Evolutionary conservation across 306 rosid genomes (phyloP).

Genomic region (Biancaea sappan): DNA sequence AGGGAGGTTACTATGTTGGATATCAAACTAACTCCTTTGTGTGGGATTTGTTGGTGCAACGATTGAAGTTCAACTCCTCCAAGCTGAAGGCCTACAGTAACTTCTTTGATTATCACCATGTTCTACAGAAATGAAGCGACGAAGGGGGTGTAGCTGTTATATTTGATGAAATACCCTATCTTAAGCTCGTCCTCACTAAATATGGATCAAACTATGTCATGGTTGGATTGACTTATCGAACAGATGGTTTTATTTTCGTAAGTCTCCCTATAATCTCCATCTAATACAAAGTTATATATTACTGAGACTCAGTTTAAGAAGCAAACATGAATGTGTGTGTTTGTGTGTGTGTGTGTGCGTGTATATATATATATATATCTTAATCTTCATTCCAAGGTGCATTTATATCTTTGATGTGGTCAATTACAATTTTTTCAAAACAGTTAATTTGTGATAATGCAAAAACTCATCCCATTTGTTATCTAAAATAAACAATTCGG

Average conservation of each 20-base stretch:
- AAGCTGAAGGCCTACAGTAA: slow-evolving; percentile 26
- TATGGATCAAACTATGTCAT: slow-evolving; percentile 30
- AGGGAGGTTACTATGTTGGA: slow-evolving; percentile 33
- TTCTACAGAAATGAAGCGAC: slow-evolving; percentile 24
- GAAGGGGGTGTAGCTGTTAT: slow-evolving; percentile 36
- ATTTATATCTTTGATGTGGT: too few species aligned
- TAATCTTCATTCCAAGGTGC: too few species aligned
- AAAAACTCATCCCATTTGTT: too few species aligned
- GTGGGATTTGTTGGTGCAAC: slow-evolving; percentile 14
- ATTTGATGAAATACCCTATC: slow-evolving; percentile 35
- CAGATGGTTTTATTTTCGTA: slow-evolving; percentile 43
- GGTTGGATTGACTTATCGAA: slow-evolving; percentile 30
- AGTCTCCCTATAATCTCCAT: too few species aligned
- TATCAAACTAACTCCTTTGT: slow-evolving; percentile 38
- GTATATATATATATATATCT: too few species aligned
- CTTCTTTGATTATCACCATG: slow-evolving; percentile 18
- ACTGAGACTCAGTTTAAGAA: too few species aligned
- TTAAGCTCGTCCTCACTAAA: slow-evolving; percentile 16
- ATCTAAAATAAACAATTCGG: too few species aligned
- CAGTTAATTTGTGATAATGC: too few species aligned
- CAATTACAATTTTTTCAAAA: too few species aligned
- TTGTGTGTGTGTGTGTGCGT: too few species aligned
- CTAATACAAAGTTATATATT: too few species aligned
- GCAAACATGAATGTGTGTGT: too few species aligned
- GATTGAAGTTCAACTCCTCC: slow-evolving; percentile 6